Evolutionary conservation across 257 asterid genomes (phyloP), one percentile per base, ranked within the genome.

Genomic region (Sherardia arvensis): DNA sequence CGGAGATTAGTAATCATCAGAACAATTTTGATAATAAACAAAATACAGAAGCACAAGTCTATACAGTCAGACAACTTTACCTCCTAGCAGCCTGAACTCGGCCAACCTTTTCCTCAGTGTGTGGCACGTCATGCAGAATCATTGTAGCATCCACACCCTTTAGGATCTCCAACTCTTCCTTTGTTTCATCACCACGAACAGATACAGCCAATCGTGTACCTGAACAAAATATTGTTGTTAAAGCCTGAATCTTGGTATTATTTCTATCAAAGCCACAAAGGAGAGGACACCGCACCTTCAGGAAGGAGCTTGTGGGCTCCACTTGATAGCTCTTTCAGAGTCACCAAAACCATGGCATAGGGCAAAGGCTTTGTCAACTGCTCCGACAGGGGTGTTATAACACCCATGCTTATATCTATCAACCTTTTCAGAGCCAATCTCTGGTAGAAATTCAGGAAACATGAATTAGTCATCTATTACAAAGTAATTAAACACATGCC

Each of bases 61-160:
- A 7, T 59, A 75, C 36, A 30, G 15, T 38, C 17, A 67, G 70
- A 63, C 21, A 73, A 71, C 57, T 33, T 40, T 77, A 88, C 98
- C 93, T 89, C 72, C 97, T 85, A 61, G 95, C 97, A 47, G 98
- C 94, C 65, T 91, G 98, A 75, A 88, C 95, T 78, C 96, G 79
- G 77, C 98, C 86, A 77, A 77, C 73, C 78, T 85, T 87, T 67
- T 82, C 91, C 73, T 85, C 99, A 20, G 89, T 30, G 59, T 77
- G 75, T 11, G 99, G 94, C 29, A 93, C 55, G 70, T 87, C 77
- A 67, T 93, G 99, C 78, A 93, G 96, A 77, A 93, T 55, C 95
- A 87, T 79, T 12, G 79, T 83, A 28, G 84, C 95, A 74, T 87
- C 97, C 40, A 73, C 71, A 47, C 74, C 79, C 84, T 85, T 89